Conservation (phyloP, 2,329 filamentous ascomycete species). For the Colletotrichum tropicale region DNA sequence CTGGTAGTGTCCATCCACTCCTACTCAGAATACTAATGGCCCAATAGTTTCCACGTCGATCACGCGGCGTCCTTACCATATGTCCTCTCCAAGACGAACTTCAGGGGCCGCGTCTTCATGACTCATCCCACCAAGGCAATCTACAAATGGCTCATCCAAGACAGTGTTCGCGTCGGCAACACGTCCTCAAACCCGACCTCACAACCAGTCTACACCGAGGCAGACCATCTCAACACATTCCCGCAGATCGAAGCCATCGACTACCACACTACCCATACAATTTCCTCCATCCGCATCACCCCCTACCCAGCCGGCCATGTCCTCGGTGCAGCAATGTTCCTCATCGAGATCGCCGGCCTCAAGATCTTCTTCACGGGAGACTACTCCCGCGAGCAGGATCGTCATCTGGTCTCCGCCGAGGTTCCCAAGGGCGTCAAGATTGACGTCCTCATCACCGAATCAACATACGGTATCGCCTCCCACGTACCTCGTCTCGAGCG, state of each 20-base stretch:
- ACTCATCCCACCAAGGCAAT: slow-evolving; percentile 99
- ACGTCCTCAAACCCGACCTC: slow-evolving; percentile 67
- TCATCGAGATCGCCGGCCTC: slow-evolving; percentile 94
- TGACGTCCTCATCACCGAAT: slow-evolving; percentile 96
- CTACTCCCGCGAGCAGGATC: slow-evolving; percentile 94
- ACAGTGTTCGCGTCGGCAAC: slow-evolving; percentile 89
- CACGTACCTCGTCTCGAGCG: slow-evolving; percentile 90
- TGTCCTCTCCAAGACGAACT: slow-evolving; percentile 97
- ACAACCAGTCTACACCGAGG: slow-evolving; percentile 89
- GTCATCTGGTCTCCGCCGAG: slow-evolving; percentile 92
- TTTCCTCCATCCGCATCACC: slow-evolving; percentile 94
- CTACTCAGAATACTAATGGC: not conserved
- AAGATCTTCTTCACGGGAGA: slow-evolving; percentile 98
- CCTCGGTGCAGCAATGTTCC: slow-evolving; percentile 97
- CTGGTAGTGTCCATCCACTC: not conserved
- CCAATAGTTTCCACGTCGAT: slow-evolving; percentile 89
- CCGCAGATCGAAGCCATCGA: slow-evolving; percentile 96
- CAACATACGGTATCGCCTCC: slow-evolving; percentile 94
- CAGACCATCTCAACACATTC: slow-evolving; percentile 92
- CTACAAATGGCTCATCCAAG: slow-evolving; percentile 99
- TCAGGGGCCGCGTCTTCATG: slow-evolving; percentile 97
- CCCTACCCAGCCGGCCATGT: slow-evolving; percentile 97
- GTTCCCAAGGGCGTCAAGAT: slow-evolving; percentile 90
- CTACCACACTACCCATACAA: slow-evolving; percentile 97
- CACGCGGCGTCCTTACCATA: slow-evolving; percentile 99